These are phyloP conservation scores for Wickerhamomyces silvicola DNA, from an alignment of 805 yeast genomes.

Conservation along the genomic window DNA sequence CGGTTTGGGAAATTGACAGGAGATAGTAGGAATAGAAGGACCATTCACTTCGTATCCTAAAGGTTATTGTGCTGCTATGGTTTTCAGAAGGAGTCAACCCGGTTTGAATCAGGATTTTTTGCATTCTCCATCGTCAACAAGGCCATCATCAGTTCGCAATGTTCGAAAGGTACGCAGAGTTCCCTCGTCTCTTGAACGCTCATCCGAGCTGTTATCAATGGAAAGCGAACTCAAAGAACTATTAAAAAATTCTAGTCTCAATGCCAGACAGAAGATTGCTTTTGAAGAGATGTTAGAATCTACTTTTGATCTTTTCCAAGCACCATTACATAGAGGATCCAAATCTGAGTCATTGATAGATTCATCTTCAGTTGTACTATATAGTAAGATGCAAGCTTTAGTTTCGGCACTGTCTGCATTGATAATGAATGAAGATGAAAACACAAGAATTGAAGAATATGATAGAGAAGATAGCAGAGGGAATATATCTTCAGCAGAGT, in stretches of 20 bases:
- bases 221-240: constrained; percentile 23
- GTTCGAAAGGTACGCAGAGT: too few species aligned
- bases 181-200: constrained; percentile 16
- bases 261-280: constrained; percentile 13
- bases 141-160: too few species aligned
- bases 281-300: constrained; percentile 16
- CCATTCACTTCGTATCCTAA: too few species aligned
- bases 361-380: constrained; percentile 19
- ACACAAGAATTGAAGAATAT: constrained; percentile 5
- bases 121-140: too few species aligned
- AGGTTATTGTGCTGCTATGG: too few species aligned
- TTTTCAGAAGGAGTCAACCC: too few species aligned
- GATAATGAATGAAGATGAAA: constrained; percentile 23
- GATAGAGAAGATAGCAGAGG: constrained; percentile 3
- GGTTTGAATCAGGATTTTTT: too few species aligned
- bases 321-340: constrained; percentile 8
- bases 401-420: constrained; percentile 27
- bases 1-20: too few species aligned
- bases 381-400: constrained; percentile 27
- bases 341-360: constrained; percentile 21
- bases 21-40: too few species aligned
- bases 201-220: constrained; percentile 26
- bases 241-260: constrained; percentile 12
- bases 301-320: constrained; percentile 23
- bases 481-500: constrained; percentile 1